Base-by-base conservation (phyloP, 1,139 yeast genomes). In the Suhomyces terraborum region DNA sequence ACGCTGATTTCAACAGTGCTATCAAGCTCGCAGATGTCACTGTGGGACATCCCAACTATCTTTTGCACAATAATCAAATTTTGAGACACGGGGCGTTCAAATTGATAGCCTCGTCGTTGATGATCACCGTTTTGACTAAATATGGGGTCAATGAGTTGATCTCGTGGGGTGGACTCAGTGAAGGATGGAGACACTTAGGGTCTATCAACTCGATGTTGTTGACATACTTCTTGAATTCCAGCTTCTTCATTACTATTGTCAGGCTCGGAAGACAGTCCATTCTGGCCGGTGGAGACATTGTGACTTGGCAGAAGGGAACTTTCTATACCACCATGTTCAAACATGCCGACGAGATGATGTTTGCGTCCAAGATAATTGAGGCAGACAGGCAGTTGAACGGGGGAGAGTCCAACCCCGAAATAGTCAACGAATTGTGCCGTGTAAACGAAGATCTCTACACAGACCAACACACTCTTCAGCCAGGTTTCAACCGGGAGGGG, bases 321-420 rank as follows among this genome's bases (percentile, higher is more conserved):
- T 75, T 82, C 47, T 82, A 83, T 44, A 69, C 77, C 21, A 77
- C 80, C 50, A 81, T 89, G 82, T 82, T 71, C 58, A 66, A 70
- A 41, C 86, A 82, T 59, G 76, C 84, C 8, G 87, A 82, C 52
- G 88, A 84, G 55, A 71, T 85, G 74, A 64, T 77, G 46, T 80
- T 86, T 80, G 74, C 84, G 36, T 69, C 87, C 1, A 73, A 77
- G 52, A 73, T 84, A 29, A 75, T 86, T 18, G 87, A 82, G 45
- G 79, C 86, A 32, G 89, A 86, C 60, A 67, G 79, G 8, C 65
- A 64, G 32, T 57, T 80, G 36, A 74, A 75, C 22, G 67, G 67
- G 3, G 73, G 73, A 1, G 71, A 66, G 42, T 59, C 64, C 17
- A 62, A 59, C 38, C 59, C 62, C 1, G 67, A 60, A 30, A 53